Conservation (phyloP, 2,329 filamentous ascomycete species). For the Fusarium marasasianum region DNA sequence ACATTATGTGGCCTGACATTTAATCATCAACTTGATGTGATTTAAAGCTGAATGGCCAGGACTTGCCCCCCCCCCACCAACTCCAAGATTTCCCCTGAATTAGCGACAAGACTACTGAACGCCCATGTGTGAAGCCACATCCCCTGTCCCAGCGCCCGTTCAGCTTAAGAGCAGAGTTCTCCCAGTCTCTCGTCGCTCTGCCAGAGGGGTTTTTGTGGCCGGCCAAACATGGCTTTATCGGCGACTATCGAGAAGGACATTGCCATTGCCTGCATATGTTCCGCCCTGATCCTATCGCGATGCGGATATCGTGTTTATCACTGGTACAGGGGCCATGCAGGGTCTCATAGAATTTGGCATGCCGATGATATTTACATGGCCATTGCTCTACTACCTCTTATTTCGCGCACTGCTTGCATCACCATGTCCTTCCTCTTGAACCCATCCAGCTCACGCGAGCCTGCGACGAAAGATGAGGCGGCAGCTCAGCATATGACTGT, state of each 20-base stretch:
- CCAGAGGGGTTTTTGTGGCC: too few species aligned
- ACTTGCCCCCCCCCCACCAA: too few species aligned
- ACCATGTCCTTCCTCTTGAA: conserved; percentile 36
- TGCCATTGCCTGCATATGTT: conserved; percentile 37
- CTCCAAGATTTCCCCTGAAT: too few species aligned
- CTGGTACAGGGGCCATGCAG: conserved; percentile 34
- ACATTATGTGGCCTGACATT: too few species aligned
- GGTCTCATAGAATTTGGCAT: conserved; percentile 43
- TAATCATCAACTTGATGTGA: too few species aligned
- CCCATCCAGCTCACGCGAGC: conserved; percentile 23
- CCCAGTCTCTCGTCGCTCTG: too few species aligned
- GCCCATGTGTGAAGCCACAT: too few species aligned
- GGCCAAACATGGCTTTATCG: conserved; percentile 16
- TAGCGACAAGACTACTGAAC: too few species aligned
- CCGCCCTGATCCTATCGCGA: conserved; percentile 38
- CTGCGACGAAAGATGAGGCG: conserved; percentile 17
- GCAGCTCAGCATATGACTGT: conserved; percentile 5
- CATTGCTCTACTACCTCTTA: conserved; percentile 40
- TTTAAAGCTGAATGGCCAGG: too few species aligned
- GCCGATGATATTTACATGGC: conserved; percentile 44
- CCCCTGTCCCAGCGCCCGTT: too few species aligned
- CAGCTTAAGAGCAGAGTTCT: too few species aligned
- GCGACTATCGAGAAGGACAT: conserved; percentile 37
- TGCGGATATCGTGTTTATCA: conserved; percentile 39
- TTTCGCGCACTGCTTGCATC: conserved; percentile 37